These are phyloP conservation scores for Prinsepia uniflora DNA, from an alignment of 306 rosid genomes.

Conservation along the genomic window DNA sequence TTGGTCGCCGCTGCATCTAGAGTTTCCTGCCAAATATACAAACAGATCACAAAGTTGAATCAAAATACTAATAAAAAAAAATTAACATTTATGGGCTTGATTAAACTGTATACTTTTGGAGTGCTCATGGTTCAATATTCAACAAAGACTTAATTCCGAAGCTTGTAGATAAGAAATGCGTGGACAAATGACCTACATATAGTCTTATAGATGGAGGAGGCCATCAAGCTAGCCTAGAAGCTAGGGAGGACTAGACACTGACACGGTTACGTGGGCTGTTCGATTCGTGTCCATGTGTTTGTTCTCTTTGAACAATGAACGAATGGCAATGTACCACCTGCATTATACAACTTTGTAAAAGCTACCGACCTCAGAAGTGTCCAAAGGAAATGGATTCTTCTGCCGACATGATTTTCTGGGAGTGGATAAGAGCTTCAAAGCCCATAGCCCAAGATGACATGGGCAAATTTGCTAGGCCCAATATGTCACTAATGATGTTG, in stretches of 20 bases:
- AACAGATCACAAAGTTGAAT: not conserved
- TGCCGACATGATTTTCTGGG: not conserved
- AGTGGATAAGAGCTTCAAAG: not conserved
- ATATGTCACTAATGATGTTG: not conserved
- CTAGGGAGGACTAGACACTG: not conserved
- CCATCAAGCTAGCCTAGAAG: not conserved
- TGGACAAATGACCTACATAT: not conserved
- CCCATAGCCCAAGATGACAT: not conserved
- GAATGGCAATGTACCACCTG: not conserved
- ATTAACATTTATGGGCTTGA: not conserved
- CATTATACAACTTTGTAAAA: not conserved
- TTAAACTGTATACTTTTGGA: not conserved
- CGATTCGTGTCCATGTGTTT: not conserved
- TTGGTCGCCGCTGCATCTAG: not conserved
- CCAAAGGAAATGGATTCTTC: not conserved
- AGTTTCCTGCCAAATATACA: not conserved
- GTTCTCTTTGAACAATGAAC: too few relatives aligned
- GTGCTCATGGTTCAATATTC: not conserved
- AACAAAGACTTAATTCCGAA: not conserved
- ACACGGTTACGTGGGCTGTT: conserved; percentile 20
- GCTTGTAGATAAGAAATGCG: not conserved
- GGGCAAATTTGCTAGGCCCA: not conserved
- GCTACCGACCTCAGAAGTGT: not conserved
- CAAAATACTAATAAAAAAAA: not conserved
- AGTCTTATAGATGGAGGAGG: not conserved